A percentile compares a stretch with the other conserved stretches of the same genome.
Evolutionary conservation across 2,329 filamentous ascomycete genomes (phyloP).

Genomic region (Botrytis cinerea): DNA sequence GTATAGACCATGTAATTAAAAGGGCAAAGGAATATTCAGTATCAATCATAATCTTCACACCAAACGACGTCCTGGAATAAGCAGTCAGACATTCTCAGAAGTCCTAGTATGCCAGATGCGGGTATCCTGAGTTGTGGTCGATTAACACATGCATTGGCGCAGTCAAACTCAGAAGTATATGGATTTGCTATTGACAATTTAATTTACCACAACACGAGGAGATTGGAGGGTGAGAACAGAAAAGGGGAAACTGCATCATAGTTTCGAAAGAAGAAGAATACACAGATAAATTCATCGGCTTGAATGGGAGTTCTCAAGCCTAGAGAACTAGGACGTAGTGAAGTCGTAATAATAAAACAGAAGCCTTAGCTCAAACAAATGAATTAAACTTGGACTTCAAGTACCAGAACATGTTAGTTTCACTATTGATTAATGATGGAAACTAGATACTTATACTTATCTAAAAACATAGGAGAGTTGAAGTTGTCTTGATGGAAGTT

Average conservation of each 20-base stretch:
- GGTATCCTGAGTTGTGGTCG: not conserved
- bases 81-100: not conserved
- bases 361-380: not conserved
- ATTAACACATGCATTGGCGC: not conserved
- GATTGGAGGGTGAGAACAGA: not conserved
- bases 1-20: not conserved
- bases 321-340: fast-evolving
- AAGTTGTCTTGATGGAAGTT: not conserved
- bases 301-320: not conserved
- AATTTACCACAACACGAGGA: not conserved
- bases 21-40: not conserved
- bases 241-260: not conserved
- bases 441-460: not conserved
- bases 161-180: not conserved
- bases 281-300: not conserved
- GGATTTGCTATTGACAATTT: not conserved
- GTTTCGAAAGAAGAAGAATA: not conserved
- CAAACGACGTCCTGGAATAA: not conserved
- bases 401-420: not conserved
- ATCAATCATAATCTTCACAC: not conserved
- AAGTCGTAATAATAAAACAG: not conserved
- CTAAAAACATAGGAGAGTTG: fast-evolving
- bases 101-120: not conserved
- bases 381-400: not conserved
- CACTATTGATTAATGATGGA: not conserved